Evolutionary conservation across 208 protist genomes (phyloP).

Genomic region (Novymonas esmeraldas): DNA sequence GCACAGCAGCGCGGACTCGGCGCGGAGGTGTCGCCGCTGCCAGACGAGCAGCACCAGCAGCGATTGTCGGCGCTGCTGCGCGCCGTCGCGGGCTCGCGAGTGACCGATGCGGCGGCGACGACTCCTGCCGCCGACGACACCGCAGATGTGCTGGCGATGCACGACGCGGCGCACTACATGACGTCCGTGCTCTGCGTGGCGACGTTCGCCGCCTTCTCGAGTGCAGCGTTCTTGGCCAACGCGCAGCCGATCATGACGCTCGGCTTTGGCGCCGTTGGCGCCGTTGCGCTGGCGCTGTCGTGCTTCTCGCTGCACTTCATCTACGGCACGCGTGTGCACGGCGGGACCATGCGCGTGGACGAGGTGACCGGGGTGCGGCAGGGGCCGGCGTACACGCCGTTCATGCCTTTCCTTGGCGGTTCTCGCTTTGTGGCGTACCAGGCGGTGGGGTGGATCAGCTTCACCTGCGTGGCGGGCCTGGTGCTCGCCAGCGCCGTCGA

Average conservation of each 20-base stretch:
- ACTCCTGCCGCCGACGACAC: not conserved
- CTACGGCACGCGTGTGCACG: constrained; percentile 63
- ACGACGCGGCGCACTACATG: constrained; percentile 60
- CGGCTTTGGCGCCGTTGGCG: constrained; percentile 56
- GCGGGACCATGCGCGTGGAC: constrained; percentile 22
- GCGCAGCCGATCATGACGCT: constrained; percentile 57
- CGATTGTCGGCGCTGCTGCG: constrained; percentile 11
- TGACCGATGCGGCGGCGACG: not conserved
- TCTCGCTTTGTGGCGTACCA: constrained; percentile 58
- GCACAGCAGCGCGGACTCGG: constrained; percentile 1
- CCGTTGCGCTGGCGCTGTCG: constrained; percentile 49
- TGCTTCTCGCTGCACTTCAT: constrained; percentile 65
- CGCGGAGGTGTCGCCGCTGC: not conserved
- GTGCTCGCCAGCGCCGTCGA: constrained; percentile 52
- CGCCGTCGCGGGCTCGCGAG: constrained; percentile 18
- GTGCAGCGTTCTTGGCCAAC: constrained; percentile 46
- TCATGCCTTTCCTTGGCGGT: constrained; percentile 82
- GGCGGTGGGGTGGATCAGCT: constrained; percentile 58
- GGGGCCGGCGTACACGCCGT: constrained; percentile 43
- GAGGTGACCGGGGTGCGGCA: not conserved
- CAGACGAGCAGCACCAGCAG: not conserved
- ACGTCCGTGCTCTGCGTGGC: constrained; percentile 48
- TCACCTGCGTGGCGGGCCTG: constrained; percentile 41
- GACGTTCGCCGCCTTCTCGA: constrained; percentile 42
- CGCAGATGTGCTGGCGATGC: constrained; percentile 12